phyloP scores from a whole-genome alignment of 139 green algal species.

The Spirogloea muscicola region DNA sequence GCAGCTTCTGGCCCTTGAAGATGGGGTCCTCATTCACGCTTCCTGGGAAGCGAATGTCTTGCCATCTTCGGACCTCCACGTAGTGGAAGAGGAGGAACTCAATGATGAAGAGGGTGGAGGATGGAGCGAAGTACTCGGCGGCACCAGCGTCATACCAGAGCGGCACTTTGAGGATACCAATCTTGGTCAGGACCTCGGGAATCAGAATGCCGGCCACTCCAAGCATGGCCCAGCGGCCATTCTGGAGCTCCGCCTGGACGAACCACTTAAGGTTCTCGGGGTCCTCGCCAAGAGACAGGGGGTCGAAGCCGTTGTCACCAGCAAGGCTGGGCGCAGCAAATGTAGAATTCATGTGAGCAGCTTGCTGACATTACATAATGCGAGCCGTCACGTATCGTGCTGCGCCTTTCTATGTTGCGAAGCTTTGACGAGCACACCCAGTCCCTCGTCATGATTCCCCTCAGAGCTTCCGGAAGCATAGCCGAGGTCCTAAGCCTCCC shows the following conservation, averaged over 20 bases:
- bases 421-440: too few relatives aligned
- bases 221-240: constrained; percentile 83
- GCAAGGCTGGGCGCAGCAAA: too few relatives aligned
- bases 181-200: constrained; percentile 53
- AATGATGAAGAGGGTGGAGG: constrained; percentile 64
- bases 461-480: too few relatives aligned
- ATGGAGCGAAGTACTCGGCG: constrained; percentile 69
- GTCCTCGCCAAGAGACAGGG: constrained; percentile 66
- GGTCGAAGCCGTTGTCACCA: constrained; percentile 83
- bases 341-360: too few relatives aligned
- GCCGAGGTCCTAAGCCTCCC: too few relatives aligned
- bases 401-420: too few relatives aligned
- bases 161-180: neutral
- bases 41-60: constrained; percentile 70
- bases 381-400: too few relatives aligned
- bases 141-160: constrained; percentile 29
- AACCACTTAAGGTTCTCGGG: constrained; percentile 42
- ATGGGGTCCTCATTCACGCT: constrained; percentile 65
- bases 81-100: constrained; percentile 75
- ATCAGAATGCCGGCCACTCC: constrained; percentile 77
- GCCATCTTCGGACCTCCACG: constrained; percentile 61
- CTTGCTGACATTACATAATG: too few relatives aligned
- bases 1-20: constrained; percentile 49
- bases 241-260: constrained; percentile 52
- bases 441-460: too few relatives aligned